Evolutionary conservation across 2,329 filamentous ascomycete genomes (phyloP).

Genomic region (Colletotrichum abscissum): DNA sequence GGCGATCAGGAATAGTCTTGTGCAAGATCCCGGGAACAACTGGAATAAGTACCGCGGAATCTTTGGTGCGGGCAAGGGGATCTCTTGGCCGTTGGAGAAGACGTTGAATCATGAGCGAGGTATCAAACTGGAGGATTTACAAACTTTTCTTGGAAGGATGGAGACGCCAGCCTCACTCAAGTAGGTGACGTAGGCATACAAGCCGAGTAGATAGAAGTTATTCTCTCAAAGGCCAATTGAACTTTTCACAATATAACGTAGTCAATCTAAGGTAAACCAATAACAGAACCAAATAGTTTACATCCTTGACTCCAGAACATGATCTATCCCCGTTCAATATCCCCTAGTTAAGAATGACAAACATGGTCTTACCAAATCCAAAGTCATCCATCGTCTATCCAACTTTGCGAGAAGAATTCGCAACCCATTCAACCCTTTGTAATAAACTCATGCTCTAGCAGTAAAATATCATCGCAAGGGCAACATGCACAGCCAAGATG

Average conservation of each 20-base stretch:
- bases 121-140: slow-evolving; percentile 56
- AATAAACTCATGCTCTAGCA: not conserved
- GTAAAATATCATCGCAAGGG: not conserved
- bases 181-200: not conserved
- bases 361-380: no score
- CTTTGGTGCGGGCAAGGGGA: slow-evolving; percentile 68
- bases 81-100: slow-evolving; percentile 65
- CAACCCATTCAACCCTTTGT: not conserved
- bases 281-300: not conserved
- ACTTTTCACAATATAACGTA: not conserved
- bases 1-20: slow-evolving; percentile 57
- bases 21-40: slow-evolving; percentile 55
- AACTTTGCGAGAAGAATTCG: not conserved
- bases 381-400: not conserved
- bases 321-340: not conserved
- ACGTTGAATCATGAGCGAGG: slow-evolving; percentile 65
- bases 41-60: slow-evolving; percentile 71
- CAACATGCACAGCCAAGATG: not conserved
- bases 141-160: slow-evolving; percentile 46
- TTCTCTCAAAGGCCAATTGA: no score
- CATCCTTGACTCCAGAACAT: not conserved
- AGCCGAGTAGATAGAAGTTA: not conserved
- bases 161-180: not conserved
- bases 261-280: not conserved
- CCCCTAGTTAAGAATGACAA: not conserved